Percentiles rank a stretch among this genome's conserved stretches.
Evolutionary conservation across 345 rosid species (phyloP).

Genomic region (Firmiana major): DNA sequence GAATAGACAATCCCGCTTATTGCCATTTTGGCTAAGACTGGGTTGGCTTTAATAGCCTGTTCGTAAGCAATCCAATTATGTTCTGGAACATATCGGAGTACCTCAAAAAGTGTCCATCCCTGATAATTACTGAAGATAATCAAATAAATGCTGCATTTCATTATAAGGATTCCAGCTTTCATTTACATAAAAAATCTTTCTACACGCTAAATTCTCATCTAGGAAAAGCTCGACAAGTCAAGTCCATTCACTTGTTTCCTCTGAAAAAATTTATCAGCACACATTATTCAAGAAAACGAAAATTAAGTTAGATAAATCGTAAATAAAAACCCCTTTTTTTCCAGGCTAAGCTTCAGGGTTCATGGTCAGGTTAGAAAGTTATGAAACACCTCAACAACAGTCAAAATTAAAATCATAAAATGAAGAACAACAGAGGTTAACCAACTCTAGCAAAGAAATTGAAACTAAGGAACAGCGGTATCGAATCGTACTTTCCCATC

Average conservation of each 20-base stretch:
- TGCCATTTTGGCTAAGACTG: conserved; percentile 93
- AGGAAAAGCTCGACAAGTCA: not conserved
- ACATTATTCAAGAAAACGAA: not conserved
- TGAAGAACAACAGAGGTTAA: not conserved
- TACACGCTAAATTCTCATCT: not conserved
- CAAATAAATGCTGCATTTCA: conserved; percentile 7
- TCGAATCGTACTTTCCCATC: not conserved
- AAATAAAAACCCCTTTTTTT: not conserved
- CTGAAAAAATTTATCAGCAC: not conserved
- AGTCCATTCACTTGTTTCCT: not conserved
- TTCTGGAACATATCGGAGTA: conserved; percentile 74
- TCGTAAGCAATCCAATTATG: conserved; percentile 97
- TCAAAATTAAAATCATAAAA: not conserved
- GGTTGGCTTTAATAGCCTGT: conserved; percentile 74
- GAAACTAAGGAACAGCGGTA: not conserved
- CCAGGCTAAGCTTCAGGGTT: not conserved
- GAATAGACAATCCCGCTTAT: conserved; percentile 87
- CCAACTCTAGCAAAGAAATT: not conserved
- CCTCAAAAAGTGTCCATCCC: conserved; percentile 97
- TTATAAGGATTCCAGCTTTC: not conserved
- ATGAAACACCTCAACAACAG: not conserved
- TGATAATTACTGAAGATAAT: not conserved
- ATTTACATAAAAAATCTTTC: not conserved
- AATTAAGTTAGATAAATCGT: not conserved
- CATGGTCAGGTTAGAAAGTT: not conserved